Evolutionary conservation across 2,329 filamentous ascomycete species (phyloP), one percentile per base, ranked within the genome.

Genomic region (Herpotrichia juniperi): DNA sequence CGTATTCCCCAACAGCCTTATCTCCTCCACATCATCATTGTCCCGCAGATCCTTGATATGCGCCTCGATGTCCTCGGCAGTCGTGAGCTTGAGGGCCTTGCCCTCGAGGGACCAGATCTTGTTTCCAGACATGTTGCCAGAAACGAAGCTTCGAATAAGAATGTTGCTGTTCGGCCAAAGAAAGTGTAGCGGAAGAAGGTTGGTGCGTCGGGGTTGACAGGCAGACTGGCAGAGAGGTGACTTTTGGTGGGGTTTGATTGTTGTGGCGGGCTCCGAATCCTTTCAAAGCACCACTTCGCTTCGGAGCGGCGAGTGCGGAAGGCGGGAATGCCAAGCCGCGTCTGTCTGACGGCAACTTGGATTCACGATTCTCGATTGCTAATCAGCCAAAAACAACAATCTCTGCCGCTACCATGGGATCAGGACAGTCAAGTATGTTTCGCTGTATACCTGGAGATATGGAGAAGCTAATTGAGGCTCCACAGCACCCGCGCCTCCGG

Each of bases 41-140:
- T 86, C 84, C 57, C 85, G 80, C 56, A 99, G 85, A 44, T 84
- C 82, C 63, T 87, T 83, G 68, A 97, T 90, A 74, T 97, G 88
- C 61, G 89, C 80, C 74, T 94, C 89, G 56, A 97, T 84, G 75
- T 97, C 92, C 59, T 86, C 88, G 46, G 90, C 91, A 34, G 88
- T 91, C 79, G 96, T 88, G 70, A 99, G 89, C 82, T 96, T 97
- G 66, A 97, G 84, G 68, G 89, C 89, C 80, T 89, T 94, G 76
- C 90, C 92, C 76, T 96, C 90, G 62, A 97, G 86, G 64, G 92
- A 93, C 79, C 97, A 97, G 69, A 91, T 73, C 74, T 89, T 92
- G 50, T 75, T 70, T 24, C 60, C 61, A 47, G 76, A 66, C 78
- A 83, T 83, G 40, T 24, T 59, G 37, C 21, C 30, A 44, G 50